Evolutionary conservation across 2,329 filamentous ascomycete genomes (phyloP).

Genomic region (Alternaria dauci): DNA sequence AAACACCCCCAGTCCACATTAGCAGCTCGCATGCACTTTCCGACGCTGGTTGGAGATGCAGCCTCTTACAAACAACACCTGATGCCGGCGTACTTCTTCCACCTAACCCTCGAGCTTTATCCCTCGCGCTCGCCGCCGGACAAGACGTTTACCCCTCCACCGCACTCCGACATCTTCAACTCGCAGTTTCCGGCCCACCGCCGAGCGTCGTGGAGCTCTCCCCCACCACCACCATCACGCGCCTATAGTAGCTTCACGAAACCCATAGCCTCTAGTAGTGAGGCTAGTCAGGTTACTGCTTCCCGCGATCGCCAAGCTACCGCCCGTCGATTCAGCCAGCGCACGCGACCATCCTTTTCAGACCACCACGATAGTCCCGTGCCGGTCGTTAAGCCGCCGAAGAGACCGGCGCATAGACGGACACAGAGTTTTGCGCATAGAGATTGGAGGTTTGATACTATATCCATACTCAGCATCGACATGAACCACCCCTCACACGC

Average conservation of each 20-base stretch:
- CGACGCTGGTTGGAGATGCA: constrained; percentile 25
- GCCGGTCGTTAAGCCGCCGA: constrained; percentile 49
- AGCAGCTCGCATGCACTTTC: background rate
- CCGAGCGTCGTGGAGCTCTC: constrained; percentile 49
- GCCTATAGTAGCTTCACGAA: constrained; percentile 25
- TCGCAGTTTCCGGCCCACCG: constrained; percentile 55
- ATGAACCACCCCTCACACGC: constrained; percentile 57
- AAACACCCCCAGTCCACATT: constrained; percentile 7
- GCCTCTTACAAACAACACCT: constrained; percentile 23
- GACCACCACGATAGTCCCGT: constrained; percentile 49
- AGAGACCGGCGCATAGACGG: constrained; percentile 27
- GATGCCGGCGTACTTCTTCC: constrained; percentile 71
- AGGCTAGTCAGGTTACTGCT: constrained; percentile 22
- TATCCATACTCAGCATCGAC: constrained; percentile 26
- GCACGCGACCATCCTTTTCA: constrained; percentile 45
- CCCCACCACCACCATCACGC: constrained; percentile 22
- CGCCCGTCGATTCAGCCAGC: constrained; percentile 43
- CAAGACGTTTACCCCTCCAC: constrained; percentile 51
- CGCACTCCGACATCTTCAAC: constrained; percentile 47
- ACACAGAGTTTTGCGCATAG: constrained; percentile 23
- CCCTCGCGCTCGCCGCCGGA: constrained; percentile 48
- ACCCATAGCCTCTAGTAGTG: constrained; percentile 38
- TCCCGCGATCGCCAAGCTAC: constrained; percentile 30
- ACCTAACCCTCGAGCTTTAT: constrained; percentile 68
- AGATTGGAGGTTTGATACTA: too few species aligned